A percentile compares a stretch with the other conserved stretches of the same genome.
Evolutionary conservation across 1,139 yeast genomes (phyloP).

Genomic region (Geotrichum histeridarum): DNA sequence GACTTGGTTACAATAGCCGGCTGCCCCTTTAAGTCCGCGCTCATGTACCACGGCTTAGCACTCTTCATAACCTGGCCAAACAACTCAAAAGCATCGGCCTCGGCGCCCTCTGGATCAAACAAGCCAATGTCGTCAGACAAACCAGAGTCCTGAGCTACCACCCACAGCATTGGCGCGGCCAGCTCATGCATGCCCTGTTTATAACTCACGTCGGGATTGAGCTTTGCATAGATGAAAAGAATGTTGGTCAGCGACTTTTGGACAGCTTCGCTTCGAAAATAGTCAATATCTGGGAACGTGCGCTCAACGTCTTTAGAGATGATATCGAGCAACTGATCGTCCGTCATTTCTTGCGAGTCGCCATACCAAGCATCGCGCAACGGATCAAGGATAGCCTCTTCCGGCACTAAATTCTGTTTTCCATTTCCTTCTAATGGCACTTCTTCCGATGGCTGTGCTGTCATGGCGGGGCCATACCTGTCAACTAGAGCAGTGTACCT

Average conservation of each 20-base stretch:
- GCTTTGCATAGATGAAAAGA: constrained; percentile 50
- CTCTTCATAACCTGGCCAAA: constrained; percentile 35
- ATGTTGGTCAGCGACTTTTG: constrained; percentile 43
- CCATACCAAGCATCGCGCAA: constrained; percentile 16
- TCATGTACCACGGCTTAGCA: constrained; percentile 34
- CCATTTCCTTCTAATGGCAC: not conserved
- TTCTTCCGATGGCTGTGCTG: not conserved
- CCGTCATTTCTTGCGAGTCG: constrained; percentile 22
- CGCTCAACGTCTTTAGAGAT: constrained; percentile 48
- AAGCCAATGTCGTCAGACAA: constrained; percentile 2
- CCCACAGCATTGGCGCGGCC: constrained; percentile 44
- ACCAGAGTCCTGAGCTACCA: constrained; percentile 24
- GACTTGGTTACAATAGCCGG: constrained; percentile 35
- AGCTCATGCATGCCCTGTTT: constrained; percentile 63
- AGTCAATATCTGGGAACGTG: constrained; percentile 54
- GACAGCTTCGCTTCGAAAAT: constrained; percentile 37
- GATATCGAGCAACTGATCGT: constrained; percentile 29
- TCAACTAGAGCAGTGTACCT: constrained; percentile 6
- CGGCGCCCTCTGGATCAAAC: constrained; percentile 20
- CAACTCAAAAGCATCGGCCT: constrained; percentile 33
- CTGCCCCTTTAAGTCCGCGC: constrained; percentile 18
- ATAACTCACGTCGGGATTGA: constrained; percentile 48
- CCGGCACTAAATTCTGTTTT: not conserved
- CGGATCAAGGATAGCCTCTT: constrained; percentile 4
- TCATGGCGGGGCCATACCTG: not conserved